Base-by-base conservation (phyloP, 352 stramenopile genomes). In the Phytophthora colocasiae region DNA sequence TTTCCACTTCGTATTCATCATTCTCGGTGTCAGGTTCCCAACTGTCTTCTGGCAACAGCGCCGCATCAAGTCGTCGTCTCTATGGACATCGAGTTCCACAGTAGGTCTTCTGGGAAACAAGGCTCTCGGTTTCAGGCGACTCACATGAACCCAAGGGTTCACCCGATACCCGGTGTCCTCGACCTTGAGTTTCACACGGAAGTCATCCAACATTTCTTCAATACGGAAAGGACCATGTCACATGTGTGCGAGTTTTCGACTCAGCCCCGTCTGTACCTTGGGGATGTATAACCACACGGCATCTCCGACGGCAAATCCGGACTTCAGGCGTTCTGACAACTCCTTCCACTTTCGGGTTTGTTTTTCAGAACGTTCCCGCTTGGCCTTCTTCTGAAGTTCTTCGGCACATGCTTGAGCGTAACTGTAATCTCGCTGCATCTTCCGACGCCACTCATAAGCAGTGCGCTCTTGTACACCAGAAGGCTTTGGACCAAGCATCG, bases 171-270 rank as follows among this genome's bases (percentile, higher is more conserved):
- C 41, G 1, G 48, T 55, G n/a, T 38, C 22, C 9, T 54, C 9
- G 0, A 66, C 34, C 11, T 36, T 60, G 4, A 61, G 41, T 17
- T 39, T 50, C 4, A 66, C 58, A 0, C 49, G 9, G 32, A 60
- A 55, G 11, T 60, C 41, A 8, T 66, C 48, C 11, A 43, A 19
- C 0, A 61, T 53, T 8, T 66, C 49, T 26, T 43, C 17, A 8
- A 66, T 66, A 14, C 58, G 6, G 39, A 66, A 66, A 0, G 47
- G 57, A 2, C 57, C 47, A 12, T 52, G 46, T 27, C 55, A 63
- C 17, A 64, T 11, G 6, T 64, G 47, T 4, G 57, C 57, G 0
- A 58, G 12, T 27, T 64, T 64, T 0, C 46, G 46, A 19, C 46
- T 54, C 0, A 54, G 10, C 6, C 47, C 47, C 2, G 47, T 19